These are phyloP conservation scores for Nymphaea colorata DNA, from an alignment of 164 flowering plant species.

Conservation along the genomic window DNA sequence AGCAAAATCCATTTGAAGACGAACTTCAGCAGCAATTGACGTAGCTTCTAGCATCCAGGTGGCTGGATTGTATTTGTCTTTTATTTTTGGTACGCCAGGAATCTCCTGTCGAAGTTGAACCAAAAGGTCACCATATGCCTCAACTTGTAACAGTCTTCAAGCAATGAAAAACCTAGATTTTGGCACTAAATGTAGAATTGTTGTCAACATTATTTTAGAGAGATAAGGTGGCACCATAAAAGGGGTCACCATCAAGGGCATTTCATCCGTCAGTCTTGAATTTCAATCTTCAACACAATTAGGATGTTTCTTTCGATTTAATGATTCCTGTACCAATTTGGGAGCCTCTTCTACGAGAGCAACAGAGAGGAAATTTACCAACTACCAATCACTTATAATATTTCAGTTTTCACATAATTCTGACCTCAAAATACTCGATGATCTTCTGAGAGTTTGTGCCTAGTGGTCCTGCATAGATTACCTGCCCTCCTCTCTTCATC, in stretches of 20 bases:
- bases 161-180: neutral
- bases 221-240: neutral
- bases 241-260: too few relatives aligned
- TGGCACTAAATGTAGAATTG: neutral
- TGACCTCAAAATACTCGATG: conserved; percentile 79
- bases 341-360: neutral
- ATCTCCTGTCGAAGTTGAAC: conserved; percentile 28
- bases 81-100: conserved; percentile 69
- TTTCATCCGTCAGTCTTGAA: too few relatives aligned
- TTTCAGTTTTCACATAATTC: neutral
- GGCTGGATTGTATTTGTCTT: conserved; percentile 80
- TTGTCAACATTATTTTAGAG: neutral
- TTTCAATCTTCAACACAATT: too few relatives aligned
- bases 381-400: neutral
- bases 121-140: neutral
- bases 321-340: neutral
- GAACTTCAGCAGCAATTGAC: conserved; percentile 64
- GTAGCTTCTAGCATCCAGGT: conserved; percentile 98
- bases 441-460: conserved; percentile 69
- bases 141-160: neutral
- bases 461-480: conserved; percentile 75
- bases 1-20: conserved; percentile 76
- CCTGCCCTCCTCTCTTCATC: conserved; percentile 96
- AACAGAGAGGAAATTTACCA: neutral
- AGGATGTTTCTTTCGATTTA: too few relatives aligned